These are phyloP conservation scores for Sinapis alba DNA, from an alignment of 441 rosid genomes.

Conservation along the genomic window DNA sequence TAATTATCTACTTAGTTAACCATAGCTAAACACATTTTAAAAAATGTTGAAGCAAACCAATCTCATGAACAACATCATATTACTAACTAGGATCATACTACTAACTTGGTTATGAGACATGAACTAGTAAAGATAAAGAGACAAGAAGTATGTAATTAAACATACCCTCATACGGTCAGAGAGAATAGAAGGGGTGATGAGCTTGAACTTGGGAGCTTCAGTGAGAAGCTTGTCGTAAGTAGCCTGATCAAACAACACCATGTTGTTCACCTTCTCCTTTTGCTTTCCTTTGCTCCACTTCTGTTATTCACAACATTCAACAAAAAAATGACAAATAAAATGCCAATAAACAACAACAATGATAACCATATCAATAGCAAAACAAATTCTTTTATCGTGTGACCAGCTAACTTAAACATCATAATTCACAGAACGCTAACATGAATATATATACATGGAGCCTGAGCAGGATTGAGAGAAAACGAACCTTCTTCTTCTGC, in stretches of 20 bases:
- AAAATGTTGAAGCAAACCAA: not conserved
- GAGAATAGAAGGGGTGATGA: slow-evolving; percentile 56
- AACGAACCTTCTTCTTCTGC: slow-evolving; percentile 57
- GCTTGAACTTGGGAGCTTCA: slow-evolving; percentile 63
- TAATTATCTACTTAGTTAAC: not conserved
- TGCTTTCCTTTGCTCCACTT: slow-evolving; percentile 75
- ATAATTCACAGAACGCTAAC: not conserved
- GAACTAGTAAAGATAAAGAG: not conserved
- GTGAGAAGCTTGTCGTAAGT: slow-evolving; percentile 63
- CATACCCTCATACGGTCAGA: slow-evolving; percentile 64
- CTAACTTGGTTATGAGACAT: not conserved
- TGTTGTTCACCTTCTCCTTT: slow-evolving; percentile 76
- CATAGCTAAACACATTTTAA: not conserved
- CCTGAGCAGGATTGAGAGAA: not conserved
- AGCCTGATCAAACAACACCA: slow-evolving; percentile 61
- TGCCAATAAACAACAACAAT: not conserved
- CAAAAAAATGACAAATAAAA: not conserved
- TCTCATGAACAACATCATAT: not conserved
- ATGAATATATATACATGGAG: not conserved
- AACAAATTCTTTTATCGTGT: not conserved
- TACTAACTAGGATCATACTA: not conserved
- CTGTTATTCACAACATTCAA: slow-evolving; percentile 32
- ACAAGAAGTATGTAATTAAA: not conserved
- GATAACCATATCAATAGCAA: not conserved
- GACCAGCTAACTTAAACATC: not conserved